Evolutionary conservation across 179 eudicot species (phyloP).

Genomic region (Pouteria campechiana): DNA sequence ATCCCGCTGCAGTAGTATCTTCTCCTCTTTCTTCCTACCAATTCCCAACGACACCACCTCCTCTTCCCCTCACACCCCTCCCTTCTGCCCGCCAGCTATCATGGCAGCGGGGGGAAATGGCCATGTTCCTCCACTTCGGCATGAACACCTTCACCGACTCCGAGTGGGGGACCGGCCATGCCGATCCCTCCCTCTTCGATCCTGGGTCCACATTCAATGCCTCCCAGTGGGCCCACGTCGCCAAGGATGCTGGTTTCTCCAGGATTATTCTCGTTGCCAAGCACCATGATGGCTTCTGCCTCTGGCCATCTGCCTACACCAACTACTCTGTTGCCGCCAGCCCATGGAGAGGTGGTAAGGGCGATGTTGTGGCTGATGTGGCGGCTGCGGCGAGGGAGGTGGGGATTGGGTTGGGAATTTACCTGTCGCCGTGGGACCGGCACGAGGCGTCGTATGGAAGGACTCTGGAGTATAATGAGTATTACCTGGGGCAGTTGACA

Average conservation of each 20-base stretch:
- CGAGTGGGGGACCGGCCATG: slow-evolving; percentile 63
- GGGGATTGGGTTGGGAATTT: slow-evolving; percentile 56
- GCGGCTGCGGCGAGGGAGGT: slow-evolving; percentile 33
- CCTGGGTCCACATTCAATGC: slow-evolving; percentile 45
- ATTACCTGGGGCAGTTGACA: slow-evolving; percentile 63
- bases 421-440: slow-evolving; percentile 87
- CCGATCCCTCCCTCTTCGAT: slow-evolving; percentile 43
- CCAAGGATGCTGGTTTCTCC: slow-evolving; percentile 38
- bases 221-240: slow-evolving; percentile 51
- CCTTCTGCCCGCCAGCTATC: slow-evolving; percentile 50
- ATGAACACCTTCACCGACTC: slow-evolving; percentile 74
- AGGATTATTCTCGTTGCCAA: slow-evolving; percentile 58
- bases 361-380: slow-evolving; percentile 61
- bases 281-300: slow-evolving; percentile 84
- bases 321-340: slow-evolving; percentile 50
- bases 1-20: neutral
- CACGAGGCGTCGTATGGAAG: slow-evolving; percentile 55
- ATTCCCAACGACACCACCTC: slow-evolving; percentile 32
- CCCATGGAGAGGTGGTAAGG: slow-evolving; percentile 45
- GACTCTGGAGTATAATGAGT: slow-evolving; percentile 63
- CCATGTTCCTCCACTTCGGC: slow-evolving; percentile 77
- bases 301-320: slow-evolving; percentile 66
- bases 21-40: slow-evolving; percentile 1
- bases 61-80: slow-evolving; percentile 62
- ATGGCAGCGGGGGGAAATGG: slow-evolving; percentile 54